A percentile compares a stretch with the other conserved stretches of the same genome.
Conservation (phyloP, 768 basidiomycete genomes). For the Phaffia australis region DNA sequence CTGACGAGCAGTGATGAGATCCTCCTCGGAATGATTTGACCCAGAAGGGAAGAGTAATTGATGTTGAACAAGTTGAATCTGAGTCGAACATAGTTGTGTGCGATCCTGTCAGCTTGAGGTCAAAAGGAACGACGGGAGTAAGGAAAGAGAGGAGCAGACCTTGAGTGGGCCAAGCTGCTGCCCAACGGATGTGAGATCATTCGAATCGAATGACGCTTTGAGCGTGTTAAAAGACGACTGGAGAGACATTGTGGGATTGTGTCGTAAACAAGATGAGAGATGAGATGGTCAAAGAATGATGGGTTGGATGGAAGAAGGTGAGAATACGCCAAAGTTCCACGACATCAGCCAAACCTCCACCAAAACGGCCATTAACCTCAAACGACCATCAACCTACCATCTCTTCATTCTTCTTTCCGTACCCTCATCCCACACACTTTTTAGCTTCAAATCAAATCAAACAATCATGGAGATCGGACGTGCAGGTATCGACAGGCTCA, state of each 20-base stretch:
- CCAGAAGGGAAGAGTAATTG: slow-evolving; percentile 64
- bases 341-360: slow-evolving; percentile 42
- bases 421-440: slow-evolving; percentile 33
- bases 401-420: neutral
- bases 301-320: slow-evolving; percentile 24
- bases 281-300: neutral
- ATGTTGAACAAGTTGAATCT: slow-evolving; percentile 68
- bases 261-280: slow-evolving; percentile 39
- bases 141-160: slow-evolving; percentile 41
- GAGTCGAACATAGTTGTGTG: neutral
- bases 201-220: slow-evolving; percentile 54
- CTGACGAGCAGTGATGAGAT: slow-evolving; percentile 65
- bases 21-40: slow-evolving; percentile 50
- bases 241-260: slow-evolving; percentile 43
- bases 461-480: slow-evolving; percentile 41
- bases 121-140: neutral
- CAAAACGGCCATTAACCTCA: neutral
- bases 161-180: slow-evolving; percentile 60
- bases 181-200: slow-evolving; percentile 59
- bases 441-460: slow-evolving; percentile 40
- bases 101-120: too few species aligned
- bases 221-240: slow-evolving; percentile 49
- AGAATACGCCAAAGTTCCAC: slow-evolving; percentile 38
- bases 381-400: slow-evolving; percentile 3
- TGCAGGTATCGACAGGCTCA: slow-evolving; percentile 73